phyloP scores from a whole-genome alignment of 176 grass and related monocot species.

The Calamus simplicifolius region DNA sequence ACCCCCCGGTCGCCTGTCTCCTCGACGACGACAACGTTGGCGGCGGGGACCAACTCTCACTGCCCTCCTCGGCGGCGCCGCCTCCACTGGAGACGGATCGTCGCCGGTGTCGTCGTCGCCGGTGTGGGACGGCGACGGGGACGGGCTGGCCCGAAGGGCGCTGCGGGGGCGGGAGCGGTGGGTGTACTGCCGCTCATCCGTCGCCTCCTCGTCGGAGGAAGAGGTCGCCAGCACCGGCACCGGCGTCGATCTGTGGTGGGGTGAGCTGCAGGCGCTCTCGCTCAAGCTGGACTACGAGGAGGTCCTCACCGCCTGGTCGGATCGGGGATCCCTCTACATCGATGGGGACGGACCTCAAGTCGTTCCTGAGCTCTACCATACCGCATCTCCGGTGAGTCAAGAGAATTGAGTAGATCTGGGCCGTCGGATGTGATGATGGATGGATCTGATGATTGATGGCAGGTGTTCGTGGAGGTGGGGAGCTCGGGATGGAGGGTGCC shows the following conservation, averaged over 20 bases:
- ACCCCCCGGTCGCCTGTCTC: conserved; percentile 33
- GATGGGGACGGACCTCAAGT: conserved; percentile 25
- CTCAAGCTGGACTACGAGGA: conserved; percentile 87
- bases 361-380: conserved; percentile 33
- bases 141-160: conserved; percentile 58
- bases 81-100: neutral
- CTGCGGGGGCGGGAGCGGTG: conserved; percentile 73
- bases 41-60: conserved; percentile 51
- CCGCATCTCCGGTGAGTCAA: conserved; percentile 18
- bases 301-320: conserved; percentile 73
- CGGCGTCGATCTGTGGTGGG: conserved; percentile 9
- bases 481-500: conserved; percentile 17
- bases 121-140: conserved; percentile 21
- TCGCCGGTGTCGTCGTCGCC: neutral
- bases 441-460: neutral
- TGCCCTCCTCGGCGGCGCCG: conserved; percentile 58
- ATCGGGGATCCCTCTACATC: conserved; percentile 72
- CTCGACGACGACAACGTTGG: conserved; percentile 37
- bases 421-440: neutral
- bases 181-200: conserved; percentile 64
- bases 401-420: neutral
- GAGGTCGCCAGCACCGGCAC: conserved; percentile 28
- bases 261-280: conserved; percentile 14
- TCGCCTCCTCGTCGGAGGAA: conserved; percentile 27
- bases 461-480: conserved; percentile 67